Evolutionary conservation across 1,139 yeast species (phyloP).

Genomic region (Zygosaccharomyces pseudobailii): DNA sequence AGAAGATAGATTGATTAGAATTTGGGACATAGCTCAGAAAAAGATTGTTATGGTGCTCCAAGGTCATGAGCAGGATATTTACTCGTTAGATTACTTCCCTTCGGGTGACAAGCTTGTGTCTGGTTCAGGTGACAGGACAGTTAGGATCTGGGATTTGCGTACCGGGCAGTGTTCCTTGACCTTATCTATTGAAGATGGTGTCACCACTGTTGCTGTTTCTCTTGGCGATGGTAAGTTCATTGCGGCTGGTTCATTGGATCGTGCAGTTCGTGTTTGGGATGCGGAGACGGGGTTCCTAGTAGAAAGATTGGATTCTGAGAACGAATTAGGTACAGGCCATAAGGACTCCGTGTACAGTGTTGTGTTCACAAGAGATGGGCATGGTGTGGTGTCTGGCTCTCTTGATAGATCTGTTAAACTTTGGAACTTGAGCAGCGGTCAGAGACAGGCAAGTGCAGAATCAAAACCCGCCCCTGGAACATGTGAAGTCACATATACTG

Average conservation of each 20-base stretch:
- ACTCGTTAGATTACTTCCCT: slow-evolving; percentile 92
- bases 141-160: slow-evolving; percentile 93
- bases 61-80: slow-evolving; percentile 97
- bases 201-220: slow-evolving; percentile 94
- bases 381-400: slow-evolving; percentile 91
- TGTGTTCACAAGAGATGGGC: slow-evolving; percentile 87
- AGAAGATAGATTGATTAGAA: slow-evolving; percentile 92
- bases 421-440: slow-evolving; percentile 70
- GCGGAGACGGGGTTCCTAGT: slow-evolving; percentile 88
- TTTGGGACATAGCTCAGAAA: slow-evolving; percentile 90
- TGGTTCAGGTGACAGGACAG: slow-evolving; percentile 96
- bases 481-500: slow-evolving; percentile 90
- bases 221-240: slow-evolving; percentile 84
- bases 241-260: slow-evolving; percentile 95
- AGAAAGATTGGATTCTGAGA: slow-evolving; percentile 88
- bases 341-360: slow-evolving; percentile 95
- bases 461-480: slow-evolving; percentile 42
- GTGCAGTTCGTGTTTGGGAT: slow-evolving; percentile 97
- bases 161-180: slow-evolving; percentile 88
- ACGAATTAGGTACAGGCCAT: slow-evolving; percentile 86
- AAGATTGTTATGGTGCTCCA: slow-evolving; percentile 81
- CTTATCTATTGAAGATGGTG: slow-evolving; percentile 92
- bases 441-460: slow-evolving; percentile 37
- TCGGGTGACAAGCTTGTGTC: slow-evolving; percentile 92
- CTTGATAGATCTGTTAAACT: slow-evolving; percentile 93